These are phyloP conservation scores for Artomyces pyxidatus DNA, from an alignment of 768 basidiomycete species.

Conservation along the genomic window DNA sequence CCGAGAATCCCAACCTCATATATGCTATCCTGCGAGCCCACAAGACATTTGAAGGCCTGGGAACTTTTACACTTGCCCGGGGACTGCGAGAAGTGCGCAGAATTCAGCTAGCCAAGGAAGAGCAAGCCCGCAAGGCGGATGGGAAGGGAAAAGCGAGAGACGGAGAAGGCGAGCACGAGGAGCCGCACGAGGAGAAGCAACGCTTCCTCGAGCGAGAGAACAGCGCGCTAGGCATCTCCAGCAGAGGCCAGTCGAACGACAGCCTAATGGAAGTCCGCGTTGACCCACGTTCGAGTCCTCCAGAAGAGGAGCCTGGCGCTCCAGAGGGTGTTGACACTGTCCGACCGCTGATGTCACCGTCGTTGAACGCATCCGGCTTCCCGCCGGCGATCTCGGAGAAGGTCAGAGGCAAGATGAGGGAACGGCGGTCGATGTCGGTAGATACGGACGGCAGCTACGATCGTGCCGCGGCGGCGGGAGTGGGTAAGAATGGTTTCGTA, in stretches of 20 bases:
- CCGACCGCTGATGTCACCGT: slow-evolving; percentile 36
- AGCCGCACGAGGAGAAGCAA: slow-evolving; percentile 56
- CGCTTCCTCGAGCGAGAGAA: slow-evolving; percentile 53
- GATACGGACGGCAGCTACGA: slow-evolving; percentile 49
- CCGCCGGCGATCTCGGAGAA: slow-evolving; percentile 62
- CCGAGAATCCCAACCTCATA: slow-evolving; percentile 80
- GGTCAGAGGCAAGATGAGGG: slow-evolving; percentile 85
- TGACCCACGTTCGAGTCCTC: slow-evolving; percentile 10
- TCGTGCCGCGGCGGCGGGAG: slow-evolving; percentile 53
- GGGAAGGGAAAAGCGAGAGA: slow-evolving; percentile 35
- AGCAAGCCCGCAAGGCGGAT: slow-evolving; percentile 36
- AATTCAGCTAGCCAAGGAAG: slow-evolving; percentile 63
- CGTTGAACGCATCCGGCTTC: slow-evolving; percentile 19
- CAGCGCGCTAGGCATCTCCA: slow-evolving; percentile 15
- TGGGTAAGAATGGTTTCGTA: slow-evolving; percentile 87
- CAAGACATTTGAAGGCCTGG: slow-evolving; percentile 81
- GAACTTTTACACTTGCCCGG: slow-evolving; percentile 82
- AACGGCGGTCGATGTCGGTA: slow-evolving; percentile 50
- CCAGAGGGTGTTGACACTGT: slow-evolving; percentile 17
- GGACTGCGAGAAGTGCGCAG: slow-evolving; percentile 82
- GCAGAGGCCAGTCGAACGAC: slow-evolving; percentile 10
- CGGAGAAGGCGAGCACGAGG: slow-evolving; percentile 26
- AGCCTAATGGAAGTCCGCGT: slow-evolving; percentile 14
- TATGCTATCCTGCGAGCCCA: slow-evolving; percentile 83
- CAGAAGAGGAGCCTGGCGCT: slow-evolving; percentile 21